A percentile compares a stretch with the other conserved stretches of the same genome.
Evolutionary conservation across 345 rosid genomes (phyloP).

Genomic region (Camelina neglecta): DNA sequence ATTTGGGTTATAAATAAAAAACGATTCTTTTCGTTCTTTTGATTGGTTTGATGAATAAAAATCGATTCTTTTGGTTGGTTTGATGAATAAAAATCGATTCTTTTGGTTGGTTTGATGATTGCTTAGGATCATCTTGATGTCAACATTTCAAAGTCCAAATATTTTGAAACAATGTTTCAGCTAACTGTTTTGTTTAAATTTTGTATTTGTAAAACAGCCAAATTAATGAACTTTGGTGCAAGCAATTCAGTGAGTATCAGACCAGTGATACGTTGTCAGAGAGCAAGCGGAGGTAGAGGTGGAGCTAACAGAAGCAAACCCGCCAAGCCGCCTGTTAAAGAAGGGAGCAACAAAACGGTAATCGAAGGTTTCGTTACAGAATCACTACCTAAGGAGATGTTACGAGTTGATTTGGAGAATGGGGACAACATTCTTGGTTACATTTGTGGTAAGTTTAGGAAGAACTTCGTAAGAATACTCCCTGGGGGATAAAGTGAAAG

Average conservation of each 20-base stretch:
- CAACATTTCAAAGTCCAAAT: too few relatives aligned
- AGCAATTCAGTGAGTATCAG: conserved; percentile 26
- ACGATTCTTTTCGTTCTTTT: too few relatives aligned
- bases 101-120: too few relatives aligned
- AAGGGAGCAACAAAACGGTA: conserved; percentile 49
- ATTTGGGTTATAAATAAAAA: too few relatives aligned
- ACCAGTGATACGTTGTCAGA: conserved; percentile 45
- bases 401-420: conserved; percentile 66
- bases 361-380: conserved; percentile 52
- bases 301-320: conserved; percentile 45
- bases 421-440: conserved; percentile 73
- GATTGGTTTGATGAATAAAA: too few relatives aligned
- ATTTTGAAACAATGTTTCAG: too few relatives aligned
- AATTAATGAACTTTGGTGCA: conserved; percentile 30
- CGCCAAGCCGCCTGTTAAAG: conserved; percentile 42
- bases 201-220: conserved; percentile 28
- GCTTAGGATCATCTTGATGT: too few relatives aligned
- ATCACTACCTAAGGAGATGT: conserved; percentile 65
- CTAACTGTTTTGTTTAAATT: too few relatives aligned
- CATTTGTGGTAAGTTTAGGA: conserved; percentile 84
- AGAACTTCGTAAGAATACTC: conserved; percentile 78
- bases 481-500: conserved; percentile 91
- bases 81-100: too few relatives aligned
- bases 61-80: too few relatives aligned
- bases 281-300: conserved; percentile 45